A percentile compares a stretch with the other conserved stretches of the same genome.
These are phyloP conservation scores for Aaosphaeria pasadenensis DNA, from an alignment of 2,329 filamentous ascomycete species.

Conservation along the genomic window DNA sequence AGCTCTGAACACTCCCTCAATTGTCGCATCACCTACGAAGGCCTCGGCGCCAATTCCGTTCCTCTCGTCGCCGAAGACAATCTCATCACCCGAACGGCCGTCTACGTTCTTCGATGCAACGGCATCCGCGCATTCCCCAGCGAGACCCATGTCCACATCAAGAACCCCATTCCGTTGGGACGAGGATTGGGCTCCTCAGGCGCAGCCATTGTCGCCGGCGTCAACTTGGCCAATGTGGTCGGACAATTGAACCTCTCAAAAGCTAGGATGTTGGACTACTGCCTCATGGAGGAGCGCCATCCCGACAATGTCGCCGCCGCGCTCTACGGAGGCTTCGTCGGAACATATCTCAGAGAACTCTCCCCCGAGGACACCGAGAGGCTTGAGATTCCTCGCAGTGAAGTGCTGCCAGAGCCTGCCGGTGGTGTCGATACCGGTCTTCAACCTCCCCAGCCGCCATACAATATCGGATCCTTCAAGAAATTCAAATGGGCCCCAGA, in stretches of 20 bases:
- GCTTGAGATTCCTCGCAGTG: slow-evolving; percentile 89
- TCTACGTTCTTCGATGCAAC: slow-evolving; percentile 94
- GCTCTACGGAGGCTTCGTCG: slow-evolving; percentile 93
- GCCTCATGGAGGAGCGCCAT: slow-evolving; percentile 80
- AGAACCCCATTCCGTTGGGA: slow-evolving; percentile 91
- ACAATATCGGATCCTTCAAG: slow-evolving; percentile 92
- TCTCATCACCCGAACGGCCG: slow-evolving; percentile 87
- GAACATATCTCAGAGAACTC: slow-evolving; percentile 91
- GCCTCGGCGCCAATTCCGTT: slow-evolving; percentile 74
- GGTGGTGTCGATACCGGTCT: slow-evolving; percentile 89
- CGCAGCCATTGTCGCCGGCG: slow-evolving; percentile 90
- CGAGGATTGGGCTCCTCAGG: slow-evolving; percentile 93
- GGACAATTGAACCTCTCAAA: slow-evolving; percentile 74
- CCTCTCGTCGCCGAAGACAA: slow-evolving; percentile 82
- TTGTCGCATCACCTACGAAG: slow-evolving; percentile 89
- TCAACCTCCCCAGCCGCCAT: slow-evolving; percentile 81
- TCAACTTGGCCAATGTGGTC: slow-evolving; percentile 87
- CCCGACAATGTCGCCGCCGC: slow-evolving; percentile 73
- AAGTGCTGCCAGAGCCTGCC: slow-evolving; percentile 86
- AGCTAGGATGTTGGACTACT: slow-evolving; percentile 88
- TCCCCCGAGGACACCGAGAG: slow-evolving; percentile 84
- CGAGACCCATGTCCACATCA: slow-evolving; percentile 87
- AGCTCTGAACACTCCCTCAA: slow-evolving; percentile 66
- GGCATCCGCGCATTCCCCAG: slow-evolving; percentile 77
- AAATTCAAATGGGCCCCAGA: slow-evolving; percentile 91